phyloP scores from a whole-genome alignment of 139 green algal genomes.

The Desmodesmus armatus region DNA sequence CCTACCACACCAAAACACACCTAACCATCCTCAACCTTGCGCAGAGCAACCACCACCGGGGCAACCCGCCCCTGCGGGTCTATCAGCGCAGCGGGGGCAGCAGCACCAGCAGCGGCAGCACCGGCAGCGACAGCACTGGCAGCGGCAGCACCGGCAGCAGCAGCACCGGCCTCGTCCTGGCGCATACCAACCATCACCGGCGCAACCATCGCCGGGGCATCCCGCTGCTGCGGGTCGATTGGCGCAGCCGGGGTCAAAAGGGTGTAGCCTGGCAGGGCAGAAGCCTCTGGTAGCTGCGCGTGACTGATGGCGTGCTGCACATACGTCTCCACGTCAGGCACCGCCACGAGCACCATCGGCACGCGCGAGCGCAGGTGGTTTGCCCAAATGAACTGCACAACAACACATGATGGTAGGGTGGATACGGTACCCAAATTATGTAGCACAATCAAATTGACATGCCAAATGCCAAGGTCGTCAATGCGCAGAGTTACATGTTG shows the following conservation, averaged over 20 bases:
- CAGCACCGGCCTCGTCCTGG: background rate
- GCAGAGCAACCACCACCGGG: too few relatives aligned
- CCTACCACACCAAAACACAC: too few relatives aligned
- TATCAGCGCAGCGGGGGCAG: background rate
- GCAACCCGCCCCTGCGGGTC: too few relatives aligned
- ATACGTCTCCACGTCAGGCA: constrained; percentile 12
- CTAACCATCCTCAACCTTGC: too few relatives aligned
- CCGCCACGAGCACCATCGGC: constrained; percentile 28
- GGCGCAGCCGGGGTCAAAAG: background rate
- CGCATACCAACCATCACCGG: background rate
- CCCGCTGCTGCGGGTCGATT: background rate
- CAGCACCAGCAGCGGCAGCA: background rate
- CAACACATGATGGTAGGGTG: too few relatives aligned
- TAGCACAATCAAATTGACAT: too few relatives aligned
- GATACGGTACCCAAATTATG: too few relatives aligned
- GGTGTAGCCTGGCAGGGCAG: constrained; percentile 25
- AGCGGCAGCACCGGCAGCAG: background rate
- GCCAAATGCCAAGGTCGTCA: too few relatives aligned
- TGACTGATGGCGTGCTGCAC: background rate
- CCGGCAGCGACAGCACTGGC: background rate
- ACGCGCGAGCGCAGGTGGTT: constrained; percentile 35
- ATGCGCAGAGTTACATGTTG: too few relatives aligned
- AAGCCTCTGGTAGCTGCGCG: background rate
- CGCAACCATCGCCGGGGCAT: background rate
- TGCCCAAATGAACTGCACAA: constrained; percentile 42